Evolutionary conservation across 306 rosid species (phyloP).

Genomic region (Ochetophila trinervis): DNA sequence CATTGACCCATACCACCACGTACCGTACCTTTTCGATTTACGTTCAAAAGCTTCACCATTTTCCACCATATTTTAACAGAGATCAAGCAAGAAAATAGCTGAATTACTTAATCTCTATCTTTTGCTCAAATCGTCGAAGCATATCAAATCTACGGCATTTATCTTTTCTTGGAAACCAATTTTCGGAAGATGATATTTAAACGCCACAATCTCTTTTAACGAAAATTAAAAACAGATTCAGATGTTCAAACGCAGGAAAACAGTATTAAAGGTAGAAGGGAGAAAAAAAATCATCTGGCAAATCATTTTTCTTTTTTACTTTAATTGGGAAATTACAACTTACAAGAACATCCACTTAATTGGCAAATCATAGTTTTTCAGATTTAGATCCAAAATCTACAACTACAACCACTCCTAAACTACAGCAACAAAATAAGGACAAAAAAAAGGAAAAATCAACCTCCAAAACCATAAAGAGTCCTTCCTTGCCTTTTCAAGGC

Average conservation of each 20-base stretch:
- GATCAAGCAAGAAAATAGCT: background rate
- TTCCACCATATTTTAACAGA: background rate
- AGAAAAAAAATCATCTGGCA: background rate
- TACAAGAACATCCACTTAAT: slow-evolving; percentile 1
- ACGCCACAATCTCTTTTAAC: no score
- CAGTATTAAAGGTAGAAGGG: background rate
- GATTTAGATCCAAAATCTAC: slow-evolving; percentile 20
- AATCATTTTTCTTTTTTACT: background rate
- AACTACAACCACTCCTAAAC: background rate
- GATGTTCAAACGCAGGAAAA: background rate
- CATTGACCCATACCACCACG: no score
- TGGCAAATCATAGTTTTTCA: background rate
- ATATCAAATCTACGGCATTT: no score
- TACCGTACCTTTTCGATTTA: no score
- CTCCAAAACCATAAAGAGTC: slow-evolving; percentile 51
- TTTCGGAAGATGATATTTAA: no score
- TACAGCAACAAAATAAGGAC: background rate
- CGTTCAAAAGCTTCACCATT: no score
- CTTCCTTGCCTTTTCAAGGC: slow-evolving; percentile 53
- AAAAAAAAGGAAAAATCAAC: slow-evolving; percentile 5
- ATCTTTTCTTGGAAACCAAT: no score
- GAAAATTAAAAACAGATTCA: no score
- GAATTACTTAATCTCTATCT: no score
- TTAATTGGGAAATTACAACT: background rate
- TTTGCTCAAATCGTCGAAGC: no score